Evolutionary conservation across 1,284 basidiomycete genomes (phyloP).

Genomic region (Schizophyllum amplum): DNA sequence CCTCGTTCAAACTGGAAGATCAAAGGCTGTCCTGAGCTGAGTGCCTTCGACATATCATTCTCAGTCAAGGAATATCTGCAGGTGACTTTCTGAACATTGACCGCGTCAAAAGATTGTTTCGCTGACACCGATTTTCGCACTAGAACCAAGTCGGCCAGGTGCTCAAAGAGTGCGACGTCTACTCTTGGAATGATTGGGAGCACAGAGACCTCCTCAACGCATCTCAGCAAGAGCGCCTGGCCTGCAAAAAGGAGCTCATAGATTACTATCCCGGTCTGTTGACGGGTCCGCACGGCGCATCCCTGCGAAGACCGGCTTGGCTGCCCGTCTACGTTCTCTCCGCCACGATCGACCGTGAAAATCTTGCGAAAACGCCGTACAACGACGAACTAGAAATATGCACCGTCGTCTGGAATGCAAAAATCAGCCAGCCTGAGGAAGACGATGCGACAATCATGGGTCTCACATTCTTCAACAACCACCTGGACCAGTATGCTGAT

Average conservation of each 20-base stretch:
- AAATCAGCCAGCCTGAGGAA: too few relatives aligned
- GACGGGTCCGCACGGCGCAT: constrained; percentile 3
- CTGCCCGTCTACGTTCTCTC: constrained; percentile 4
- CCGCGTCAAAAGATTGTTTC: background rate
- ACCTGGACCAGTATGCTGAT: background rate
- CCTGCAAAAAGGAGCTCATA: background rate
- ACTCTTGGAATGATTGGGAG: constrained; percentile 3
- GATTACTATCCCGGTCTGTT: constrained; percentile 1
- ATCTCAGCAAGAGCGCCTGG: background rate
- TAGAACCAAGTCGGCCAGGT: background rate
- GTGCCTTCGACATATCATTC: constrained; percentile 2
- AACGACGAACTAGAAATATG: constrained; percentile 3
- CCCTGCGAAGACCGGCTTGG: background rate
- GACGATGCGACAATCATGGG: background rate
- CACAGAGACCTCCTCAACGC: background rate
- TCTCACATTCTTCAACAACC: background rate
- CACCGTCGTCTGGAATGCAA: constrained; percentile 2
- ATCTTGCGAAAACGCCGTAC: background rate
- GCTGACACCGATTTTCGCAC: background rate
- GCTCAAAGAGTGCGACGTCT: background rate
- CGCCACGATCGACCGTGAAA: constrained; percentile 1
- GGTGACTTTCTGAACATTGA: background rate
- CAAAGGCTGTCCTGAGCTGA: background rate
- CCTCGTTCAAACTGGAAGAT: constrained; percentile 6
- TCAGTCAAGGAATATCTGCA: constrained; percentile 9